Base-by-base conservation (phyloP, 164 flowering plant species). In the Aristolochia californica region DNA sequence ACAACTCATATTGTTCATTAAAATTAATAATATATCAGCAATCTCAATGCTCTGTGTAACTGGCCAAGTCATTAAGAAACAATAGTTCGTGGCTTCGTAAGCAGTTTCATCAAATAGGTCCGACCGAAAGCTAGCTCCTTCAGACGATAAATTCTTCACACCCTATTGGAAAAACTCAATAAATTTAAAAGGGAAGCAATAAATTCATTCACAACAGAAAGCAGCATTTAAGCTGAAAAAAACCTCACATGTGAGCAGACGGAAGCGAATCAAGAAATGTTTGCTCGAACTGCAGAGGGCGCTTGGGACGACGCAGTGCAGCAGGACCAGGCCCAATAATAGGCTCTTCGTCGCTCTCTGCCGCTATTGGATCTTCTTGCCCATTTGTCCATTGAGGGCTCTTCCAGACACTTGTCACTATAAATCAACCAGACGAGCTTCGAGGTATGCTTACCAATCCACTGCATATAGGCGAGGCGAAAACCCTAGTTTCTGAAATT, bases 211-310 rank as follows among this genome's bases (percentile, higher is more conserved):
- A 15, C 18, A 14, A 48, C 5, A 48, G 22, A 48, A 53, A 22
- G 8, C 13, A 12, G n/a, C n/a, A n/a, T n/a, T 8, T 17, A 18
- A 44, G 18, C 20, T 13, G 52, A 38, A 59, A 5, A 34, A 1
- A 34, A 59, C 68, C n/a, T 20, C 67, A 91, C 98, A 91, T 87
- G 70, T 87, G 80, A 38, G 98, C 98, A 20, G 89, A 88, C 17
- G 98, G 97, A 27, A 93, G 89, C 1, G 89, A 55, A 62, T 88
- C 90, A 59, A 93, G 95, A 66, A 79, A 93, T 10, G 97, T 84
- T 28, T 89, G 86, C 74, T 93, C 98, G 78, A 93, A 93, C 68
- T 93, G 87, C 66, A 93, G 84, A 21, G 98, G 97, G 13, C 97
- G 97, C 67, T 93, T 93, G 25, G 55, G 78, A 1, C 85, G 84